Evolutionary conservation across 768 basidiomycete genomes (phyloP).

Genomic region (Boletellus ananas): DNA sequence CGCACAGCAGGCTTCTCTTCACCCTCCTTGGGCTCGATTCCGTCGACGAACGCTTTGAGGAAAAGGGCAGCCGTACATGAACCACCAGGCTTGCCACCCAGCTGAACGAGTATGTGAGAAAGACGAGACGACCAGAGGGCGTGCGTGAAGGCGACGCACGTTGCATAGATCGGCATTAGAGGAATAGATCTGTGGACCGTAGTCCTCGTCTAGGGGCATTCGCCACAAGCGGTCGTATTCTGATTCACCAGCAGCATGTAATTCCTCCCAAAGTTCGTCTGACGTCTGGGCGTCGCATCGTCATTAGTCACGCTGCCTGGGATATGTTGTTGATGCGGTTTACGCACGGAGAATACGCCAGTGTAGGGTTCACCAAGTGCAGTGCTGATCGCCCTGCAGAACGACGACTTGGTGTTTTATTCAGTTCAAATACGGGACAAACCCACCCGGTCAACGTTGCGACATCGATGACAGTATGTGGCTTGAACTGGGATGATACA

Average conservation of each 20-base stretch:
- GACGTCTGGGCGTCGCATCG: constrained; percentile 48
- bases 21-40: constrained; percentile 61
- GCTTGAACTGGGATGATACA: constrained; percentile 68
- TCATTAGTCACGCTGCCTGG: not conserved
- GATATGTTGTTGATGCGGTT: not conserved
- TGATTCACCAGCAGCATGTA: constrained; percentile 63
- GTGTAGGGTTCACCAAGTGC: constrained; percentile 75
- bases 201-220: constrained; percentile 84
- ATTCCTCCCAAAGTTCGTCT: constrained; percentile 67
- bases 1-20: constrained; percentile 50
- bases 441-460: constrained; percentile 80
- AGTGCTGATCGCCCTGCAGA: constrained; percentile 58
- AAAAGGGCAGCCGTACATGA: constrained; percentile 82
- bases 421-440: not conserved
- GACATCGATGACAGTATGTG: constrained; percentile 81
- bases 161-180: constrained; percentile 84
- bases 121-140: not conserved
- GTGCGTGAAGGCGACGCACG: constrained; percentile 2
- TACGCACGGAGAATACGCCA: constrained; percentile 71
- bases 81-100: constrained; percentile 69
- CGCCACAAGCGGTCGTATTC: constrained; percentile 89
- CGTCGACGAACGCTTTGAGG: constrained; percentile 78
- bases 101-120: constrained; percentile 37
- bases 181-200: constrained; percentile 66
- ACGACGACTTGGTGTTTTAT: not conserved